These are phyloP conservation scores for Persicaria tinctoria DNA, from an alignment of 148 eudicot species.

Conservation along the genomic window DNA sequence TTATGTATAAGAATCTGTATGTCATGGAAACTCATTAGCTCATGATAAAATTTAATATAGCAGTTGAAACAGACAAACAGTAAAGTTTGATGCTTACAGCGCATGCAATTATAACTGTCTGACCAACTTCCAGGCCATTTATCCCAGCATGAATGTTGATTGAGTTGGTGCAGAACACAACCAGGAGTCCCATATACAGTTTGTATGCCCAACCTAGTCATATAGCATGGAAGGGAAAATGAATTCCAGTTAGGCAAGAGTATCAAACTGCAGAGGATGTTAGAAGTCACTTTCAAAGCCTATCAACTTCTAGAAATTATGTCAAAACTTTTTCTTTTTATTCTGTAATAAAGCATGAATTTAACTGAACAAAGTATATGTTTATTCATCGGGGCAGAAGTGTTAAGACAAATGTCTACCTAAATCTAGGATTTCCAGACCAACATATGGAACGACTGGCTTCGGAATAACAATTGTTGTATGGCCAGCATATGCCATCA, in stretches of 20 bases:
- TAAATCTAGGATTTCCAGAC: constrained; percentile 69
- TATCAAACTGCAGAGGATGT: neutral
- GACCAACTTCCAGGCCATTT: constrained; percentile 99
- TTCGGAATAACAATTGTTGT: constrained; percentile 88
- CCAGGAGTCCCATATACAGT: constrained; percentile 90
- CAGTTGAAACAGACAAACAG: neutral
- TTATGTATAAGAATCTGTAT: constrained; percentile 83
- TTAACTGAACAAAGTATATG: neutral
- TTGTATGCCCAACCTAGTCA: constrained; percentile 77
- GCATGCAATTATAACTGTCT: constrained; percentile 79
- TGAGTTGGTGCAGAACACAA: constrained; percentile 91
- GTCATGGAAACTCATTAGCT: constrained; percentile 16
- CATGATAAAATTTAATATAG: neutral
- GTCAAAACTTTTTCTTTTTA: neutral
- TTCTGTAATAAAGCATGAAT: neutral
- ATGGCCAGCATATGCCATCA: constrained; percentile 99
- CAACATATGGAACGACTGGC: constrained; percentile 73
- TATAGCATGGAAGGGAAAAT: constrained; percentile 1
- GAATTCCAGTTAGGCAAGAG: constrained; percentile 3
- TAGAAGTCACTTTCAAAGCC: neutral
- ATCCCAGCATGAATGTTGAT: constrained; percentile 97
- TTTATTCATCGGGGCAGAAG: neutral
- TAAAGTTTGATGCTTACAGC: constrained; percentile 56
- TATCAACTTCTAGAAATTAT: neutral
- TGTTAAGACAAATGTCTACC: constrained; percentile 32